A percentile compares a stretch with the other conserved stretches of the same genome.
Conservation (phyloP, 495 filamentous ascomycete species). For the Aspergillus taichungensis region DNA sequence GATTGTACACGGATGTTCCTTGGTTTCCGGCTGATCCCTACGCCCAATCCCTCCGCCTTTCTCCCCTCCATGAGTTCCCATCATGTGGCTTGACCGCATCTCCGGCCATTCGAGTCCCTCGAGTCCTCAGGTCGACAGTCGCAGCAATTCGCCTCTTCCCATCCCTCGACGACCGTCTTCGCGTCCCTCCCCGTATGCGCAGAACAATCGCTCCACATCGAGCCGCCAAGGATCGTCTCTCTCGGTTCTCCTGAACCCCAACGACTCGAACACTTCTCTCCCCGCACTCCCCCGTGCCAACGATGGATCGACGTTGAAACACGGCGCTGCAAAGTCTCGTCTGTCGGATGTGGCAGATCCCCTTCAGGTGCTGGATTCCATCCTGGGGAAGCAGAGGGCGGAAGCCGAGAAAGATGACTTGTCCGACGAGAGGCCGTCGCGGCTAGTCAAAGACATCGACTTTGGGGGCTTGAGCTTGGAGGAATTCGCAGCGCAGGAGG, state of each 20-base stretch:
- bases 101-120: conserved; percentile 61
- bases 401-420: conserved; percentile 8
- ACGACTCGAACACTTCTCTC: conserved; percentile 66
- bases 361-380: conserved; percentile 57
- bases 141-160: conserved; percentile 63
- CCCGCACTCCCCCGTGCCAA: conserved; percentile 48
- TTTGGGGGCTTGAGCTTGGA: conserved; percentile 69
- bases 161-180: conserved; percentile 54
- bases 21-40: conserved; percentile 5
- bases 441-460: conserved; percentile 57
- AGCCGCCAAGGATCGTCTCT: conserved; percentile 56
- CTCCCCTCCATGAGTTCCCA: conserved; percentile 8
- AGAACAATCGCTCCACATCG: conserved; percentile 48
- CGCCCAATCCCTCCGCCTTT: conserved; percentile 7
- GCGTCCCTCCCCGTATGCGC: conserved; percentile 27
- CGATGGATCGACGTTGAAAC: conserved; percentile 59
- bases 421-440: conserved; percentile 26
- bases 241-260: conserved; percentile 54
- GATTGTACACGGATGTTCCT: too few species aligned
- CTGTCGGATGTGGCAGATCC: conserved; percentile 58
- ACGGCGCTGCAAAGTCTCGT: conserved; percentile 37
- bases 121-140: conserved; percentile 50
- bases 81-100: conserved; percentile 85
- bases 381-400: conserved; percentile 51
- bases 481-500: conserved; percentile 51